Percentiles rank a stretch among this genome's conserved stretches.
phyloP scores from a whole-genome alignment of 805 yeast genomes.

The Candida yuanshanica region DNA sequence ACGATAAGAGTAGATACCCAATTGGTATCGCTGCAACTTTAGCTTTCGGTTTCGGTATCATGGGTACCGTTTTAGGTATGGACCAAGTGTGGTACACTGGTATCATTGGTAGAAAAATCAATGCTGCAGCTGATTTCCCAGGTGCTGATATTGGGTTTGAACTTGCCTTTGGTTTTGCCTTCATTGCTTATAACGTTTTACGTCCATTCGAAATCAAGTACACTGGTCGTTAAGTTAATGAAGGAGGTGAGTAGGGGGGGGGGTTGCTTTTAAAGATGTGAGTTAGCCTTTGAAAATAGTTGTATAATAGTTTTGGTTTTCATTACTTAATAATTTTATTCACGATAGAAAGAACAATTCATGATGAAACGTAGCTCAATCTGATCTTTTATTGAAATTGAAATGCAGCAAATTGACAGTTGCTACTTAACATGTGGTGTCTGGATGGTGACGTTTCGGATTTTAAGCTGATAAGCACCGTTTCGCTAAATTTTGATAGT shows the following conservation, averaged over 20 bases:
- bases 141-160: slow-evolving; percentile 92
- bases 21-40: slow-evolving; percentile 71
- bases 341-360: not conserved
- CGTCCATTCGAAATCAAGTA: slow-evolving; percentile 71
- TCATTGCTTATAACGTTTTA: slow-evolving; percentile 50
- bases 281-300: too few relatives aligned
- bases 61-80: slow-evolving; percentile 87
- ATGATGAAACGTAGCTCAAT: too few relatives aligned
- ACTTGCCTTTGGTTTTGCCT: slow-evolving; percentile 63
- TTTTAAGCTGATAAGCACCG: not conserved
- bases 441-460: not conserved
- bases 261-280: too few relatives aligned
- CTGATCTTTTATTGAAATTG: too few relatives aligned
- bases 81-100: slow-evolving; percentile 81
- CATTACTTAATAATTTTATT: not conserved
- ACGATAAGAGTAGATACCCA: slow-evolving; percentile 55
- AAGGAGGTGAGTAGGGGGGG: not conserved
- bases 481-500: too few relatives aligned
- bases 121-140: slow-evolving; percentile 28
- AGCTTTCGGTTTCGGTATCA: slow-evolving; percentile 78
- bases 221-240: slow-evolving; percentile 35
- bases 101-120: slow-evolving; percentile 55
- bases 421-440: too few relatives aligned
- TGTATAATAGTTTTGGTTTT: not conserved
- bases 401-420: too few relatives aligned